Percentiles rank a stretch among this genome's conserved stretches.
These are phyloP conservation scores for Paraconiothyrium brasiliense DNA, from an alignment of 2,329 filamentous ascomycete species.

Conservation along the genomic window DNA sequence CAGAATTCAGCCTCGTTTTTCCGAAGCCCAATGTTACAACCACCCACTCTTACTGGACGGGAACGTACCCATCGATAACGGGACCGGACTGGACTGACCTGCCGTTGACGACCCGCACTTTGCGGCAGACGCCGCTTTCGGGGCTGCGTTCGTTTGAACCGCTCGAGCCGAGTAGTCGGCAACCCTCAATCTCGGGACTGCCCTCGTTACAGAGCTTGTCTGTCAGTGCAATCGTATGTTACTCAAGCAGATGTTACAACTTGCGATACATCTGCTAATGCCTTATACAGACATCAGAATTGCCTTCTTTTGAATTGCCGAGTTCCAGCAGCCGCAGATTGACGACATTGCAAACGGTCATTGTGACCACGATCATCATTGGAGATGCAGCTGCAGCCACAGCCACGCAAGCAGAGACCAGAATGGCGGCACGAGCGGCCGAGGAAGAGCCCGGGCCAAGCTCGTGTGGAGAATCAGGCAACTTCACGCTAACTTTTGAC, in stretches of 20 bases:
- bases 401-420: constrained; percentile 9
- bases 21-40: constrained; percentile 41
- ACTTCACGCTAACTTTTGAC: constrained; percentile 52
- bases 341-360: constrained; percentile 10
- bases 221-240: neutral
- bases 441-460: constrained; percentile 26
- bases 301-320: constrained; percentile 30
- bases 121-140: constrained; percentile 33
- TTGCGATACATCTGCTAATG: constrained; percentile 26
- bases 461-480: constrained; percentile 56
- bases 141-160: constrained; percentile 28
- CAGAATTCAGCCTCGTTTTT: constrained; percentile 39
- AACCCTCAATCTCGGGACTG: constrained; percentile 21
- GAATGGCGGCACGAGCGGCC: constrained; percentile 4
- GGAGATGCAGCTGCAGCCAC: constrained; percentile 11
- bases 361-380: constrained; percentile 20
- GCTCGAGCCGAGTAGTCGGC: constrained; percentile 26
- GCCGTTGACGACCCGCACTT: constrained; percentile 34
- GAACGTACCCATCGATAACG: constrained; percentile 38
- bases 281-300: constrained; percentile 23
- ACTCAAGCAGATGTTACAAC: constrained; percentile 10
- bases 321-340: constrained; percentile 12
- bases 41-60: constrained; percentile 46
- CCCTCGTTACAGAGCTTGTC: neutral
- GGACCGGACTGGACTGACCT: constrained; percentile 37